Evolutionary conservation across 2,329 filamentous ascomycete genomes (phyloP).

Genomic region (Bipolaris victoriae): DNA sequence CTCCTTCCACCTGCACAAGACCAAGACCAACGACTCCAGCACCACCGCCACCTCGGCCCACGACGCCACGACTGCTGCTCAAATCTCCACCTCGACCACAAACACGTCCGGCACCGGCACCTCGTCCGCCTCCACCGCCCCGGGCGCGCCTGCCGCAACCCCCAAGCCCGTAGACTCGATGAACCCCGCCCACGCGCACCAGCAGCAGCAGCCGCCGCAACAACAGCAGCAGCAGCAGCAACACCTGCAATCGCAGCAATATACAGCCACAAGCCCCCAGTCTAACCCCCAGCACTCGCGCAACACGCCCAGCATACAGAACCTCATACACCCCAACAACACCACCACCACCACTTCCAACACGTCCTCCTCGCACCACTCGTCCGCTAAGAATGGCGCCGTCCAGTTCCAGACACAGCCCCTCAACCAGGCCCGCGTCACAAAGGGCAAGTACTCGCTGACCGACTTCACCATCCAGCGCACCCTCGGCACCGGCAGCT

Average conservation of each 20-base stretch:
- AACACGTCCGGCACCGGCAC: constrained; percentile 14
- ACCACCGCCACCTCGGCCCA: constrained; percentile 16
- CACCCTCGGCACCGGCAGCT: constrained; percentile 94
- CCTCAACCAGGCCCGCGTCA: constrained; percentile 64
- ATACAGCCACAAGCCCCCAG: constrained; percentile 39
- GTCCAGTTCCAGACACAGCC: constrained; percentile 46
- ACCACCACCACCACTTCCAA: constrained; percentile 25
- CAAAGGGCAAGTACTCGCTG: constrained; percentile 96
- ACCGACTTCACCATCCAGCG: constrained; percentile 87
- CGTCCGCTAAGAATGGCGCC: constrained; percentile 45
- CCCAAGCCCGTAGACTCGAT: constrained; percentile 50
- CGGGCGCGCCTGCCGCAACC: constrained; percentile 25
- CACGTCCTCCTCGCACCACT: constrained; percentile 36
- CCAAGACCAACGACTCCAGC: constrained; percentile 39
- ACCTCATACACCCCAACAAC: constrained; percentile 73
- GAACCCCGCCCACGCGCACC: constrained; percentile 45
- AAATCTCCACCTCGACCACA: constrained; percentile 9
- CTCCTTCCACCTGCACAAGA: constrained; percentile 39
- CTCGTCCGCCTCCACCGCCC: constrained; percentile 13
- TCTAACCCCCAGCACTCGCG: constrained; percentile 55
- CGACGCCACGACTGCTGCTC: constrained; percentile 4
- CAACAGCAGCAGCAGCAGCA: constrained; percentile 4
- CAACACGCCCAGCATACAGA: constrained; percentile 80
- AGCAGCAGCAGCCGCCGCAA: constrained; percentile 22
- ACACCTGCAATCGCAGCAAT: constrained; percentile 14